A percentile compares a stretch with the other conserved stretches of the same genome.
phyloP scores from a whole-genome alignment of 2,329 filamentous ascomycete genomes.

The Alternaria triticina region DNA sequence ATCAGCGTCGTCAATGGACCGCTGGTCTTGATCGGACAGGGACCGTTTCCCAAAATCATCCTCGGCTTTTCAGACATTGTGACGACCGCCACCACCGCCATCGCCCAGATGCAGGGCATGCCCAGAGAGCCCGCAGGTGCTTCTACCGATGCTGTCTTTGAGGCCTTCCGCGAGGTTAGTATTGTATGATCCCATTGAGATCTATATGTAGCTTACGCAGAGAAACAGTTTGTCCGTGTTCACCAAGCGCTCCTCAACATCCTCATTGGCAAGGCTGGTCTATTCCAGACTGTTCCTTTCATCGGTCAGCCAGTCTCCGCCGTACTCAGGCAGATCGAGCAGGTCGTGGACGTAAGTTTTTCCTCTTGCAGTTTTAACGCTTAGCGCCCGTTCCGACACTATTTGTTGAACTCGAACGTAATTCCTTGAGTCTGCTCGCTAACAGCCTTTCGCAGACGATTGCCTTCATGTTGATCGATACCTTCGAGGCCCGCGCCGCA shows the following conservation, averaged over 20 bases:
- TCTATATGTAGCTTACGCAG: background rate
- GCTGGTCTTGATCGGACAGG: constrained; percentile 15
- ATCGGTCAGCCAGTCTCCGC: constrained; percentile 17
- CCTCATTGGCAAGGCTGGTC: constrained; percentile 22
- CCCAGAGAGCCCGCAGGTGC: constrained; percentile 3
- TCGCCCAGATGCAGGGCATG: constrained; percentile 13
- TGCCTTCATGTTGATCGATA: background rate
- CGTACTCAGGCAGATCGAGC: constrained; percentile 21
- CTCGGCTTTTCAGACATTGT: constrained; percentile 18
- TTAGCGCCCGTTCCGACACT: background rate
- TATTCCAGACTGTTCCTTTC: constrained; percentile 17
- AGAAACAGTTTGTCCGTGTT: constrained; percentile 20
- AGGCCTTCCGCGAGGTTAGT: constrained; percentile 22
- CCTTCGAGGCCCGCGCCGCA: background rate
- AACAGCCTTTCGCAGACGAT: background rate
- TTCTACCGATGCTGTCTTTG: constrained; percentile 8
- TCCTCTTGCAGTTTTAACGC: background rate
- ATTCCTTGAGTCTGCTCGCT: background rate
- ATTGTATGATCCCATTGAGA: too few relatives aligned
- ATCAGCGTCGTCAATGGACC: constrained; percentile 17
- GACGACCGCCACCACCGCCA: constrained; percentile 1
- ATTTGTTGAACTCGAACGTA: background rate
- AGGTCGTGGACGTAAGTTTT: constrained; percentile 22
- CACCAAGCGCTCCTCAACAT: constrained; percentile 25
- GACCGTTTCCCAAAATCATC: constrained; percentile 18